phyloP scores from a whole-genome alignment of 331 rosid species.

The Phaseolus coccineus region DNA sequence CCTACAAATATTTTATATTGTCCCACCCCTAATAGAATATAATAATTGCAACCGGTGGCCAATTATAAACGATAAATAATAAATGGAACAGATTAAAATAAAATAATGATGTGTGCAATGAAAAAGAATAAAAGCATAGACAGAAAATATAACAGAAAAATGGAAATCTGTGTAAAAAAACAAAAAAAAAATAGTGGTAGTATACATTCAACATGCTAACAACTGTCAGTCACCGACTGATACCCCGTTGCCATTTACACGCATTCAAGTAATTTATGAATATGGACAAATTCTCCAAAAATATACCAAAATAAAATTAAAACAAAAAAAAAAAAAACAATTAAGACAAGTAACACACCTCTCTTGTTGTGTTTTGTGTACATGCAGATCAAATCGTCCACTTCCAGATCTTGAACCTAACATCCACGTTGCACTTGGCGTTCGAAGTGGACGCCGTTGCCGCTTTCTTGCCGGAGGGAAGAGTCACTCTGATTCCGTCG shows the following conservation, averaged over 20 bases:
- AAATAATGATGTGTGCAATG: background rate
- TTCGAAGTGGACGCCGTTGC: conserved; percentile 66
- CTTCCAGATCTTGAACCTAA: conserved; percentile 90
- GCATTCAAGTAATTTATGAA: conserved; percentile 33
- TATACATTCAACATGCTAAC: conserved; percentile 33
- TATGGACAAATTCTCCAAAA: conserved; percentile 43
- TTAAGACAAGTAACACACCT: conserved; percentile 38
- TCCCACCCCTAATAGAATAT: background rate
- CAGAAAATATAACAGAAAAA: background rate
- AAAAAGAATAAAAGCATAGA: background rate
- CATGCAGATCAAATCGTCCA: conserved; percentile 65
- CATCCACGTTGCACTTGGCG: conserved; percentile 69
- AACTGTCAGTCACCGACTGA: conserved; percentile 44
- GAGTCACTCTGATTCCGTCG: conserved; percentile 63
- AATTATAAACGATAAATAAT: background rate
- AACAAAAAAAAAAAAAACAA: conserved; percentile 12
- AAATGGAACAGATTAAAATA: background rate
- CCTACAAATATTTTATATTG: background rate
- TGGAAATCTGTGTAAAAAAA: conserved; percentile 2
- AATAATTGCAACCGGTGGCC: background rate
- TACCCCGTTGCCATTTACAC: conserved; percentile 48
- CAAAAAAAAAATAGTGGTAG: conserved; percentile 25
- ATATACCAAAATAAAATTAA: conserved; percentile 33
- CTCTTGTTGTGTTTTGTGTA: background rate
- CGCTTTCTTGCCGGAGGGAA: conserved; percentile 66